Conservation (phyloP, 2,329 filamentous ascomycete species). For the Penicillium sp. region DNA sequence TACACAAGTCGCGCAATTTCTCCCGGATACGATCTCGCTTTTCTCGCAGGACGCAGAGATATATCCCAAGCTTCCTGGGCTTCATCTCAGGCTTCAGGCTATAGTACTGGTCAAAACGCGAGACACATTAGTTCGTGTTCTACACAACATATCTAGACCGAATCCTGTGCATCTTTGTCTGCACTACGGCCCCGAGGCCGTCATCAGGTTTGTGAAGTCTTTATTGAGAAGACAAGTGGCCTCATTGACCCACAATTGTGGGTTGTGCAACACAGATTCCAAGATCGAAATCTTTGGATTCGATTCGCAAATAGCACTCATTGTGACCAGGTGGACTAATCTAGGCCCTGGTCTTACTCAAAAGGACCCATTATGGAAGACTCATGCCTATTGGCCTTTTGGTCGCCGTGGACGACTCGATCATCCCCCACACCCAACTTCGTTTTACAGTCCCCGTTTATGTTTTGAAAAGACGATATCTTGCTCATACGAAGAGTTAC, state of each 20-base stretch:
- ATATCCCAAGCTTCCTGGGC: constrained; percentile 8
- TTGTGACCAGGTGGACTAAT: constrained; percentile 14
- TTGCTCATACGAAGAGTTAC: constrained; percentile 1
- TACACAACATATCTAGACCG: background rate
- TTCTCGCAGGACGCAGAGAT: constrained; percentile 13
- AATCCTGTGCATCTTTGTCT: background rate
- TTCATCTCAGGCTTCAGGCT: constrained; percentile 13
- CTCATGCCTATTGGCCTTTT: background rate
- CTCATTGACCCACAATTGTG: background rate
- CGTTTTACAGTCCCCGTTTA: background rate
- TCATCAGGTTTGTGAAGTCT: background rate
- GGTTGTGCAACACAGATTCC: constrained; percentile 6
- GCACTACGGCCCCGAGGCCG: background rate
- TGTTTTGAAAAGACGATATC: constrained; percentile 2
- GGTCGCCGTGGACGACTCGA: background rate
- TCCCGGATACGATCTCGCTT: background rate
- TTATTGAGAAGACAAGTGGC: background rate
- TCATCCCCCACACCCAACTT: background rate
- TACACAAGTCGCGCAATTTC: constrained; percentile 37
- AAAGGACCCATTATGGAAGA: constrained; percentile 10
- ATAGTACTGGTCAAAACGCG: constrained; percentile 4
- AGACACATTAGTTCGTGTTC: background rate
- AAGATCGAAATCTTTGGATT: constrained; percentile 3
- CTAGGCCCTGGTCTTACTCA: constrained; percentile 7
- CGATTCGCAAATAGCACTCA: background rate